Evolutionary conservation across 352 stramenopile species (phyloP).

Genomic region (Globisporangium sylvaticum): DNA sequence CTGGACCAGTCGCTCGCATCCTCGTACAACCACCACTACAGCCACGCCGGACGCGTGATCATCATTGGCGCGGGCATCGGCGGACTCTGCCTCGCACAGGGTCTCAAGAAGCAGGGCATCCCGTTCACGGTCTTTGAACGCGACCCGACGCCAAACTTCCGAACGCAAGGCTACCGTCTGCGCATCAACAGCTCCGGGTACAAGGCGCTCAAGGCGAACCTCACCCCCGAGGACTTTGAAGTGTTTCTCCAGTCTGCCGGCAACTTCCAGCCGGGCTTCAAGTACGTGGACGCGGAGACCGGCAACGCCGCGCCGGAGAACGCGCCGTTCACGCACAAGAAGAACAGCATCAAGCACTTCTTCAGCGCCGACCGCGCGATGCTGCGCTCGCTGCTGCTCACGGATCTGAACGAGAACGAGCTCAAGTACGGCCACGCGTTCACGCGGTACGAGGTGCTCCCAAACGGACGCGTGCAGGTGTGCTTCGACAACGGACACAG

Average conservation of each 20-base stretch:
- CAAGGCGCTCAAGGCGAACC: slow-evolving; percentile 47
- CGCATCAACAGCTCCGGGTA: slow-evolving; percentile 59
- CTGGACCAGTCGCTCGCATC: neutral
- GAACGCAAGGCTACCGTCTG: slow-evolving; percentile 54
- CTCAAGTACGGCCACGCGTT: slow-evolving; percentile 54
- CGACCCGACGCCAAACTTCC: slow-evolving; percentile 57
- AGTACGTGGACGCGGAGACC: slow-evolving; percentile 41
- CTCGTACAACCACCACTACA: neutral
- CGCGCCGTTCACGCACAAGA: slow-evolving; percentile 8
- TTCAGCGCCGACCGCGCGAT: slow-evolving; percentile 42
- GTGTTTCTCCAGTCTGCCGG: slow-evolving; percentile 51
- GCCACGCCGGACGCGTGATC: slow-evolving; percentile 24
- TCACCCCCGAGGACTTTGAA: slow-evolving; percentile 44
- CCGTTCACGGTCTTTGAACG: slow-evolving; percentile 67
- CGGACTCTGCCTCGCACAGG: slow-evolving; percentile 55
- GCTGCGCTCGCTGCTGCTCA: slow-evolving; percentile 37
- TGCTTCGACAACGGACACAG: slow-evolving; percentile 45
- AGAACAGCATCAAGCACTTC: slow-evolving; percentile 18
- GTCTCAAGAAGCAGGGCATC: slow-evolving; percentile 52
- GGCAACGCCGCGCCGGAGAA: slow-evolving; percentile 10
- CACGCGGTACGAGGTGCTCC: slow-evolving; percentile 32
- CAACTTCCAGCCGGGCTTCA: slow-evolving; percentile 42
- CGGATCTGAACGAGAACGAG: slow-evolving; percentile 40
- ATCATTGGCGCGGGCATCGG: slow-evolving; percentile 54
- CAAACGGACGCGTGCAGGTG: slow-evolving; percentile 41